Conservation (phyloP, 805 yeast genomes). For the Sungouiozyma intestinalis region DNA sequence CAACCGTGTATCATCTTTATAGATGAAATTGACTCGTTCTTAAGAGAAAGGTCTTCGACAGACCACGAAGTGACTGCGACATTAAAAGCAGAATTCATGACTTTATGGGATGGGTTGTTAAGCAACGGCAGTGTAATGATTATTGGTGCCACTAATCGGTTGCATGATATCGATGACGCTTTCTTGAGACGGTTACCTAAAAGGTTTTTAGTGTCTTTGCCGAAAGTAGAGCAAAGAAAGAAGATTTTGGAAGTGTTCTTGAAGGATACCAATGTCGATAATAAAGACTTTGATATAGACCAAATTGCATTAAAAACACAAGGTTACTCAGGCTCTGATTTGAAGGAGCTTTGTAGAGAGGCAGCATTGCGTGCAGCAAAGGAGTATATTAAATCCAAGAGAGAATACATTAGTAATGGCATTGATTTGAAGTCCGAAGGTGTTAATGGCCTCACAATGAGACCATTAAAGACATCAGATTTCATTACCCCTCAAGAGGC, state of each 20-base stretch:
- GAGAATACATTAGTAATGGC: constrained; percentile 6
- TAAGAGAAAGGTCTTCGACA: constrained; percentile 69
- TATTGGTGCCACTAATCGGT: constrained; percentile 91
- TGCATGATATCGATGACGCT: constrained; percentile 85
- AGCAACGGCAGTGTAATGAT: constrained; percentile 74
- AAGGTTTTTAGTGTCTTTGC: constrained; percentile 68
- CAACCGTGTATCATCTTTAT: constrained; percentile 93
- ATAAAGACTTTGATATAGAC: constrained; percentile 44
- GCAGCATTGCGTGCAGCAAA: constrained; percentile 87
- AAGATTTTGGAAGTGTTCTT: constrained; percentile 63
- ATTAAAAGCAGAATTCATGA: constrained; percentile 94
- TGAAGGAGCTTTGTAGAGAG: constrained; percentile 83
- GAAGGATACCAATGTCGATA: constrained; percentile 51
- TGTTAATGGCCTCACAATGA: constrained; percentile 34
- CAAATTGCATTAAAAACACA: constrained; percentile 51
- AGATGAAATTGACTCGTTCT: constrained; percentile 91
- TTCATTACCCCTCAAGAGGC: constrained; percentile 30
- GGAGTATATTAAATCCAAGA: constrained; percentile 63
- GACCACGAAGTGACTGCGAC: constrained; percentile 96
- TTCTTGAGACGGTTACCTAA: constrained; percentile 90
- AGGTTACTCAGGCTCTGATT: constrained; percentile 83
- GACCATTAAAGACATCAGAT: constrained; percentile 58
- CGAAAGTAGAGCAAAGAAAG: constrained; percentile 54
- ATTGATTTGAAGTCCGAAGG: constrained; percentile 9
- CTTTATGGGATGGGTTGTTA: constrained; percentile 88